A percentile compares a stretch with the other conserved stretches of the same genome.
These are phyloP conservation scores for Auriscalpium vulgare DNA, from an alignment of 768 basidiomycete species.

Conservation along the genomic window DNA sequence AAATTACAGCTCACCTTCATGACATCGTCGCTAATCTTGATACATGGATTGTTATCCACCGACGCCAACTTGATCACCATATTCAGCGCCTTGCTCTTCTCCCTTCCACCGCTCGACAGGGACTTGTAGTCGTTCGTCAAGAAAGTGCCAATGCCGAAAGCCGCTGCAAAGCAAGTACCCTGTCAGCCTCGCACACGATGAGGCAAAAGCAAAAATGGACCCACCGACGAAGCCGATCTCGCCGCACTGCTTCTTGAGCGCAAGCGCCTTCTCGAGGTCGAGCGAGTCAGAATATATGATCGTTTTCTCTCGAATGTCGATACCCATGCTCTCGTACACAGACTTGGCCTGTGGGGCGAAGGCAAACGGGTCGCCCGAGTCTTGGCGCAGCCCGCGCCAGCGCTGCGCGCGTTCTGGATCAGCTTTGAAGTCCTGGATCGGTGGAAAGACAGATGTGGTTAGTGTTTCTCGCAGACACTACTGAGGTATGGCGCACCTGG, in stretches of 20 bases:
- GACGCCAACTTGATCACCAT: slow-evolving; percentile 90
- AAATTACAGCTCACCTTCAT: slow-evolving; percentile 50
- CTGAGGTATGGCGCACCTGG: slow-evolving; percentile 36
- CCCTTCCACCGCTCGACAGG: slow-evolving; percentile 33
- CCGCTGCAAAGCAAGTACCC: slow-evolving; percentile 36
- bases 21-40: slow-evolving; percentile 92
- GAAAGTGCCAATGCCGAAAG: slow-evolving; percentile 91
- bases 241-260: slow-evolving; percentile 62
- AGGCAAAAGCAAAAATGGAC: slow-evolving; percentile 4
- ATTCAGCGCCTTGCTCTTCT: slow-evolving; percentile 77
- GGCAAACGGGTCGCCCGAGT: slow-evolving; percentile 84
- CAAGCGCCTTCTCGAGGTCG: slow-evolving; percentile 60
- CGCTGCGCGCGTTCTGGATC: slow-evolving; percentile 52
- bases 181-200: slow-evolving; percentile 1
- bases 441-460: not conserved
- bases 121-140: slow-evolving; percentile 81
- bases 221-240: slow-evolving; percentile 64
- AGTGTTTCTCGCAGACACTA: not conserved
- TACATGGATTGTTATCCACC: slow-evolving; percentile 66
- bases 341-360: slow-evolving; percentile 71
- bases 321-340: slow-evolving; percentile 62
- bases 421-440: slow-evolving; percentile 44
- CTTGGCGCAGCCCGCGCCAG: slow-evolving; percentile 86
- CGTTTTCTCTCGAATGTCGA: slow-evolving; percentile 54
- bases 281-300: slow-evolving; percentile 85